These are phyloP conservation scores for Colletotrichum brevisporum DNA, from an alignment of 2,329 filamentous ascomycete species.

Conservation along the genomic window DNA sequence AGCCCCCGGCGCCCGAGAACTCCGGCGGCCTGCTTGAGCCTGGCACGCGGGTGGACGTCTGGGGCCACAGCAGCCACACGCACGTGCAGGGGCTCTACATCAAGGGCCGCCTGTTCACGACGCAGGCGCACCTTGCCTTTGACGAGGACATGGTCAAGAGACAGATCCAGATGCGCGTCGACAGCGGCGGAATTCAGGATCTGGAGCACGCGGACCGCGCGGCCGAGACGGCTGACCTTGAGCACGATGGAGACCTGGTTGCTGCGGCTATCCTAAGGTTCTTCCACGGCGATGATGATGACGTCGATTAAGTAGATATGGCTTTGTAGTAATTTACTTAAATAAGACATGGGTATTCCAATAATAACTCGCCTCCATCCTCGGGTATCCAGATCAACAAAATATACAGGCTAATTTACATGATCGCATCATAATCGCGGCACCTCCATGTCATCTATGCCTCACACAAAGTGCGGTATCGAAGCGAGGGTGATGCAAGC, in stretches of 20 bases:
- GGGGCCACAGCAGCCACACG: constrained; percentile 77
- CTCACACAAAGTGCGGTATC: background rate
- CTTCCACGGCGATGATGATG: constrained; percentile 64
- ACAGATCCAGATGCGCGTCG: constrained; percentile 72
- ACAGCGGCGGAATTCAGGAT: constrained; percentile 73
- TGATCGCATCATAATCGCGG: too few relatives aligned
- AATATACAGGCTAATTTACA: too few relatives aligned
- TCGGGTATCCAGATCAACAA: too few relatives aligned
- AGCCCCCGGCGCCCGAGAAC: constrained; percentile 69
- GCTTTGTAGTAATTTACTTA: background rate
- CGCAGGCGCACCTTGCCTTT: constrained; percentile 87
- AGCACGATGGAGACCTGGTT: constrained; percentile 80
- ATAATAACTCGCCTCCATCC: too few relatives aligned
- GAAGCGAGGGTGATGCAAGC: background rate
- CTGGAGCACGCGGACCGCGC: constrained; percentile 74
- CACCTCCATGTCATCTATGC: too few relatives aligned
- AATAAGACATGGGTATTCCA: background rate
- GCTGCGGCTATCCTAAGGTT: constrained; percentile 75
- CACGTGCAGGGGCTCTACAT: constrained; percentile 82
- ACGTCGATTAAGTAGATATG: constrained; percentile 45
- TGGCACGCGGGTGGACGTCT: constrained; percentile 62
- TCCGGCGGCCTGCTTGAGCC: constrained; percentile 53
- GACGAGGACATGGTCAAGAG: constrained; percentile 76
- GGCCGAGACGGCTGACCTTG: constrained; percentile 70
- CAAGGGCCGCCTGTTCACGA: constrained; percentile 74